A percentile compares a stretch with the other conserved stretches of the same genome.
phyloP scores from a whole-genome alignment of 495 filamentous ascomycete species.

The Acidomyces sp. region DNA sequence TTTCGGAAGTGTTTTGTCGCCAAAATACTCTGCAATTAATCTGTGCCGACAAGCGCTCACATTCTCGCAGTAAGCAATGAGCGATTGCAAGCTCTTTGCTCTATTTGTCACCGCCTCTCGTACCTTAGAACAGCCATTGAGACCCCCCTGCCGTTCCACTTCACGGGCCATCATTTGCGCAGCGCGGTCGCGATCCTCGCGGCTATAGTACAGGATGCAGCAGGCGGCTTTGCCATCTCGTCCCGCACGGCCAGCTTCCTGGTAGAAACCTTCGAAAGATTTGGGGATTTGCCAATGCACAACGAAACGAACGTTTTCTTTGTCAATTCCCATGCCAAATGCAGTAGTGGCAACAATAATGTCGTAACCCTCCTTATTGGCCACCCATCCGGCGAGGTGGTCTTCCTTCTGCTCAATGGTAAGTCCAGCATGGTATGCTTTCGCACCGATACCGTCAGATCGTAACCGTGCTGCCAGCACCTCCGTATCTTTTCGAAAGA shows the following conservation, averaged over 20 bases:
- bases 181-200: constrained; percentile 67
- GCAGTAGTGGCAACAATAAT: constrained; percentile 91
- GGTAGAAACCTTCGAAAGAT: constrained; percentile 88
- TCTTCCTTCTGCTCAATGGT: constrained; percentile 48
- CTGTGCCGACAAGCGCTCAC: constrained; percentile 60
- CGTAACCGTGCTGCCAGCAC: constrained; percentile 52
- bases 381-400: constrained; percentile 59
- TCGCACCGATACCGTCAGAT: constrained; percentile 49
- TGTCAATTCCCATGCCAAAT: constrained; percentile 97
- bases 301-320: constrained; percentile 83
- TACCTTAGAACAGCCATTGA: not conserved
- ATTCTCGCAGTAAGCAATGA: constrained; percentile 72
- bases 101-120: constrained; percentile 13
- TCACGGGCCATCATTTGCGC: constrained; percentile 30
- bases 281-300: constrained; percentile 87
- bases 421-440: constrained; percentile 58
- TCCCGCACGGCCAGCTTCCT: constrained; percentile 86
- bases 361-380: constrained; percentile 59
- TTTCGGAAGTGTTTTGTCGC: constrained; percentile 42
- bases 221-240: constrained; percentile 74
- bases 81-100: constrained; percentile 28
- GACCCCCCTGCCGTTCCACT: constrained; percentile 26
- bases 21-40: constrained; percentile 69
- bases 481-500: constrained; percentile 65
- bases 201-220: constrained; percentile 80